Evolutionary conservation across 1,284 basidiomycete species (phyloP), one percentile per base, ranked within the genome.

Genomic region (Xerocomus minutiporus): DNA sequence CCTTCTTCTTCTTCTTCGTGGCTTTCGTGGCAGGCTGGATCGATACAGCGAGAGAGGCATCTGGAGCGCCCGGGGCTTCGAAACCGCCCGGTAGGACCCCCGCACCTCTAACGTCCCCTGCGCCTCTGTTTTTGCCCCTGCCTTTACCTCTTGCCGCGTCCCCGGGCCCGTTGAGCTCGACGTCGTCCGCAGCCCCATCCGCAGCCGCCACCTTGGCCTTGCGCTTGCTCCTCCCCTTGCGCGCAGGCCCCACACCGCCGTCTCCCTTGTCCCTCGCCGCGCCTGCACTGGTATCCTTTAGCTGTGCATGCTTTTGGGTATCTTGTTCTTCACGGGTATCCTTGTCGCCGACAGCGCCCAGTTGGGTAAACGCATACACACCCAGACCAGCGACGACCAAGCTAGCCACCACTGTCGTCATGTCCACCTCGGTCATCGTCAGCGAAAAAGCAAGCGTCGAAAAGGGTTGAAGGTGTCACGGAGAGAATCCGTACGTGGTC

Each of bases 141-240:
- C 20, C 2, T 20, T 20, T 20, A 20, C 20, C 20, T 20, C 20
- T 20, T 20, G 20, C 20, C 20, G 20, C 20, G 20, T 20, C 20
- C 20, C 20, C 20, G 20, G 20, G 20, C 20, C 20, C 20, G 20
- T 20, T 20, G 20, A 20, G 20, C 20, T 20, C 20, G 20, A 20
- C 20, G 20, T 20, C 20, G 20, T 20, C 20, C 20, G 20, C 20
- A 20, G 20, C 20, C 20, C 20, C 39, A 20, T 20, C 32, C 39
- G 0, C 55, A 11, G 52, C 46, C 58, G 78, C 79, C 0, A 8
- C 8, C 31, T 42, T 53, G 31, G 17, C 31, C 52, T 8, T 49
- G 7, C n/a, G 43, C 47, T 17, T 47, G 46, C 28, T 34, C 38
- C n/a, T 31, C 6, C 20, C 20, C 17, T 26, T 56, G 5, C 38